Percentiles rank a stretch among this genome's conserved stretches.
These are phyloP conservation scores for Xylariaceae sp. DNA, from an alignment of 2,329 filamentous ascomycete genomes.

Conservation along the genomic window DNA sequence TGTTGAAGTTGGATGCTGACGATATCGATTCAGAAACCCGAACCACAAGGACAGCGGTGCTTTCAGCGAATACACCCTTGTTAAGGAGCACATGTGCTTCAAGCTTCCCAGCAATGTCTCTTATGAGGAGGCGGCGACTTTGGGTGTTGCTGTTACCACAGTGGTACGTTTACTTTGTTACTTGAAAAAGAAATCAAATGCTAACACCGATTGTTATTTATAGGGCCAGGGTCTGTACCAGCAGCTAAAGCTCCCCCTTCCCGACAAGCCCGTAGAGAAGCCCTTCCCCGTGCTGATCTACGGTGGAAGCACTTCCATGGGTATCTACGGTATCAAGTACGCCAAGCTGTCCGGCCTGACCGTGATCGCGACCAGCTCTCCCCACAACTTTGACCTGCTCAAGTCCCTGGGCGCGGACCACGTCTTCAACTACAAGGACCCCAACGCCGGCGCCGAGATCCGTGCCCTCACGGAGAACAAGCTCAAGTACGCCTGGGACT, in stretches of 20 bases:
- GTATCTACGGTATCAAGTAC: conserved; percentile 46
- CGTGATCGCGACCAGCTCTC: conserved; percentile 38
- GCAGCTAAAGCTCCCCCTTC: conserved; percentile 41
- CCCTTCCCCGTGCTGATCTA: conserved; percentile 40
- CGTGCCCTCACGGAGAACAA: conserved; percentile 19
- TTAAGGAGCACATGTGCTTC: conserved; percentile 38
- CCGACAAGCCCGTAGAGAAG: conserved; percentile 35
- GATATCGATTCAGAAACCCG: conserved; percentile 26
- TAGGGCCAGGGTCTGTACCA: conserved; percentile 46
- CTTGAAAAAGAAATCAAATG: background rate
- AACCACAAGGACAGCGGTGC: conserved; percentile 38
- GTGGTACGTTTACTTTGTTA: too few species aligned
- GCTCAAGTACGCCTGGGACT: conserved; percentile 35
- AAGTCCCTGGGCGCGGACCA: conserved; percentile 30
- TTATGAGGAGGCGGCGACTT: conserved; percentile 42
- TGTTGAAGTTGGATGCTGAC: background rate
- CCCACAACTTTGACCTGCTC: conserved; percentile 35
- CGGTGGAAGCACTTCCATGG: conserved; percentile 50
- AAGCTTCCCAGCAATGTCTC: conserved; percentile 42
- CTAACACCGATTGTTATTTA: background rate
- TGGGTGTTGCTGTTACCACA: conserved; percentile 39
- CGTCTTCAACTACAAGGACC: conserved; percentile 32
- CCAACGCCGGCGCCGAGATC: conserved; percentile 24
- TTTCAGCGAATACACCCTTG: conserved; percentile 38
- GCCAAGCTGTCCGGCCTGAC: conserved; percentile 38